phyloP scores from a whole-genome alignment of 768 basidiomycete species.

The Thelephora aurantiotincta region DNA sequence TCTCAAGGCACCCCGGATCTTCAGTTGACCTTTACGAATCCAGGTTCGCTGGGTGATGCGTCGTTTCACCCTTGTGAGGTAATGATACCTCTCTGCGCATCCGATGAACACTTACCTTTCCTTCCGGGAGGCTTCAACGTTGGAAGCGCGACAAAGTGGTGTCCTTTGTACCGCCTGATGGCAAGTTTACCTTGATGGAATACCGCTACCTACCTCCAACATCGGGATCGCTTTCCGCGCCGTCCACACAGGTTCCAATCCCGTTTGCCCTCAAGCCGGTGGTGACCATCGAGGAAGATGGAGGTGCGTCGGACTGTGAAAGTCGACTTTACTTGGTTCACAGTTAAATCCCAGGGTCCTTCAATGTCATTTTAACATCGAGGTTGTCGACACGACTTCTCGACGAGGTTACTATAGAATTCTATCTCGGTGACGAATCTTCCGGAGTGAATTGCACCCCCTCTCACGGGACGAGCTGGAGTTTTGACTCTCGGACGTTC shows the following conservation, averaged over 20 bases:
- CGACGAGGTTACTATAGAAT: slow-evolving; percentile 56
- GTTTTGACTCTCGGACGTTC: slow-evolving; percentile 42
- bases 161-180: slow-evolving; percentile 92
- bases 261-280: slow-evolving; percentile 20
- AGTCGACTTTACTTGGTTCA: too few relatives aligned
- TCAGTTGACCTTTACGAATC: slow-evolving; percentile 60
- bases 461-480: slow-evolving; percentile 63
- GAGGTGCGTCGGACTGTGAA: slow-evolving; percentile 23
- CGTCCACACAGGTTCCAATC: slow-evolving; percentile 14
- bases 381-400: slow-evolving; percentile 48
- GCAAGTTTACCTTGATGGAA: slow-evolving; percentile 70
- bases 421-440: slow-evolving; percentile 65
- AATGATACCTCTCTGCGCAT: slow-evolving; percentile 4
- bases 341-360: slow-evolving; percentile 25
- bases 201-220: slow-evolving; percentile 46
- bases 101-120: slow-evolving; percentile 14
- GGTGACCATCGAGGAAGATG: slow-evolving; percentile 23
- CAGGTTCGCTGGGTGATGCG: slow-evolving; percentile 59
- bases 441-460: slow-evolving; percentile 60
- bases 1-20: slow-evolving; percentile 78
- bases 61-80: slow-evolving; percentile 94
- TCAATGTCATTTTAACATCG: slow-evolving; percentile 51
- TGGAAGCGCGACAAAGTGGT: slow-evolving; percentile 66
- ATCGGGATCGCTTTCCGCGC: slow-evolving; percentile 26
- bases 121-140: slow-evolving; percentile 44